phyloP scores from a whole-genome alignment of 768 basidiomycete genomes.

The Collybiopsis confluens region DNA sequence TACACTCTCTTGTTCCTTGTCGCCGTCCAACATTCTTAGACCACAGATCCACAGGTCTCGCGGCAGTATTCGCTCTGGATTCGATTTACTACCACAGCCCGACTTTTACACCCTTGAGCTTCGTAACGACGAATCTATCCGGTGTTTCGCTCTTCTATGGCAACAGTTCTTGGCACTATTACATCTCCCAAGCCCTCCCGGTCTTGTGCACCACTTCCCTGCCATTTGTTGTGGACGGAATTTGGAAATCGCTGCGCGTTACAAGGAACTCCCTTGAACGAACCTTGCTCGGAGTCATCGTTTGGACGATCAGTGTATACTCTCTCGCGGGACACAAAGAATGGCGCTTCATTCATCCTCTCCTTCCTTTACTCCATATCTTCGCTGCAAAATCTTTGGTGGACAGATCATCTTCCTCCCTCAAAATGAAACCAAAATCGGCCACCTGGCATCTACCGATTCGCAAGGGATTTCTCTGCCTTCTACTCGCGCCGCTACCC shows the following conservation, averaged over 20 bases:
- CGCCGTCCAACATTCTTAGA: conserved; percentile 17
- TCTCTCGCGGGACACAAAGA: conserved; percentile 92
- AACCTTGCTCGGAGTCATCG: conserved; percentile 44
- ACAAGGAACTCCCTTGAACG: conserved; percentile 25
- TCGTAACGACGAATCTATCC: conserved; percentile 78
- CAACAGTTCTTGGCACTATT: conserved; percentile 81
- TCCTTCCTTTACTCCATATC: conserved; percentile 80
- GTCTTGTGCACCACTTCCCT: conserved; percentile 70
- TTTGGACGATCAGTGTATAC: conserved; percentile 66
- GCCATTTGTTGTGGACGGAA: conserved; percentile 68
- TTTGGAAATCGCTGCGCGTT: conserved; percentile 32
- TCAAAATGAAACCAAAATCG: conserved; percentile 3
- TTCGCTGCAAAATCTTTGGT: conserved; percentile 72
- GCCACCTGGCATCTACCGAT: conserved; percentile 23
- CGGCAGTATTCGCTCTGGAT: conserved; percentile 49
- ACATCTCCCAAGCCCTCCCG: conserved; percentile 81
- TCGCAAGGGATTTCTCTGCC: conserved; percentile 27
- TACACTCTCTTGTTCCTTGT: neutral
- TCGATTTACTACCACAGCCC: conserved; percentile 62
- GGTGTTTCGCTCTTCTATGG: conserved; percentile 93
- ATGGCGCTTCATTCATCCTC: conserved; percentile 93
- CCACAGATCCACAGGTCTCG: conserved; percentile 18
- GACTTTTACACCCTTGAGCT: conserved; percentile 77
- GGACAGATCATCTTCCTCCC: conserved; percentile 30
- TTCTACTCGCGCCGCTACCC: conserved; percentile 55